Conservation (phyloP, 768 basidiomycete genomes). For the Dioszegia aurantiaca region DNA sequence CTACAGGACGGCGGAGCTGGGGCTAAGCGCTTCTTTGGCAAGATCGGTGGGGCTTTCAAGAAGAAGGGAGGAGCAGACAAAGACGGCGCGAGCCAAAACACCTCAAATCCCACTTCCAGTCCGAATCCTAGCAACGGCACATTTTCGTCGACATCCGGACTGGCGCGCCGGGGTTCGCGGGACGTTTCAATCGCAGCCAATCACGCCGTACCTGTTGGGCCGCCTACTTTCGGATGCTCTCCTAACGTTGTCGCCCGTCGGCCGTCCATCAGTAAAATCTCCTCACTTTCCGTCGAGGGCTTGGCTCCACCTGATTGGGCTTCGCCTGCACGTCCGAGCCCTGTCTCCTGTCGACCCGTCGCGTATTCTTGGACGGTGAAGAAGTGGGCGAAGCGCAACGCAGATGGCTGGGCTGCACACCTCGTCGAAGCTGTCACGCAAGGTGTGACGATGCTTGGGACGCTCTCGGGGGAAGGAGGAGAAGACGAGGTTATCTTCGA, state of each 20-base stretch:
- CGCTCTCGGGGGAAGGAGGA: conserved; percentile 17
- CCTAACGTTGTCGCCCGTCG: conserved; percentile 31
- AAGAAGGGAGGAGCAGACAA: conserved; percentile 27
- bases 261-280: conserved; percentile 21
- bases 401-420: conserved; percentile 41
- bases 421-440: conserved; percentile 37
- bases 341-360: conserved; percentile 32
- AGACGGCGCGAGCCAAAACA: neutral
- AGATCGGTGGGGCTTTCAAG: conserved; percentile 39
- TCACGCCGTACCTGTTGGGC: conserved; percentile 16
- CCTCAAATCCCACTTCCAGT: conserved; percentile 2
- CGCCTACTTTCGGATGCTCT: conserved; percentile 47
- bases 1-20: conserved; percentile 23
- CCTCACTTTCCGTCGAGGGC: conserved; percentile 14
- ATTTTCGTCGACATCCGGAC: neutral
- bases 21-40: conserved; percentile 48
- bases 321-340: neutral
- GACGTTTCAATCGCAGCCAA: neutral
- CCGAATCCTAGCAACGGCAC: neutral
- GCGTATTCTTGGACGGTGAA: conserved; percentile 49
- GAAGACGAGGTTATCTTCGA: conserved; percentile 50
- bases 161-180: neutral
- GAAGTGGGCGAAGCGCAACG: conserved; percentile 44
- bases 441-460: conserved; percentile 31
- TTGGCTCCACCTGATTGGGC: conserved; percentile 12